Evolutionary conservation across 23 red algal species (phyloP).

Genomic region (Gracilaria domingensis): DNA sequence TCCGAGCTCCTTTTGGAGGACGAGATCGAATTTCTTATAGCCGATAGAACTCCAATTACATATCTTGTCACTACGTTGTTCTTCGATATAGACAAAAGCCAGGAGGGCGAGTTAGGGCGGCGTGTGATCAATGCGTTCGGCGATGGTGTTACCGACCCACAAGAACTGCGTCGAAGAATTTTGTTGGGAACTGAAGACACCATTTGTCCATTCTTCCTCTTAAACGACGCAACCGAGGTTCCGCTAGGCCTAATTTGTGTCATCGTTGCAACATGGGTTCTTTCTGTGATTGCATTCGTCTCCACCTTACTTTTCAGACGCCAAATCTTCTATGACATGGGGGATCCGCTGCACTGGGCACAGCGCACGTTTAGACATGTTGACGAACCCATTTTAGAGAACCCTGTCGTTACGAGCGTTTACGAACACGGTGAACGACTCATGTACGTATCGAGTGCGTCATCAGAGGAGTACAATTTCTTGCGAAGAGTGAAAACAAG

Average conservation of each 20-base stretch:
- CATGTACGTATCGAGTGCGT: slow-evolving; percentile 11
- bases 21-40: background rate
- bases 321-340: slow-evolving; percentile 17
- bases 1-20: background rate
- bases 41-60: background rate
- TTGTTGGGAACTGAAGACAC: background rate
- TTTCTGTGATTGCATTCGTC: background rate
- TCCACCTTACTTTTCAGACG: background rate
- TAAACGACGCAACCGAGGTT: background rate
- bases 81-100: background rate
- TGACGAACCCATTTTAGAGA: background rate
- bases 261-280: background rate
- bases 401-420: slow-evolving; percentile 14
- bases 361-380: background rate
- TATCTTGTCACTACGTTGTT: background rate
- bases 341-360: slow-evolving; percentile 28
- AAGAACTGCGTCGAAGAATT: background rate
- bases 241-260: background rate
- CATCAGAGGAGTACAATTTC: background rate
- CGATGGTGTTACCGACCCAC: background rate
- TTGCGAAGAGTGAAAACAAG: slow-evolving; percentile 9
- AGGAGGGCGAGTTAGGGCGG: background rate
- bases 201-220: background rate
- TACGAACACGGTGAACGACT: slow-evolving; percentile 30
- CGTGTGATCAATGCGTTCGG: background rate